These are phyloP conservation scores for Pulveroboletus sp. DNA, from an alignment of 768 basidiomycete genomes.

Conservation along the genomic window DNA sequence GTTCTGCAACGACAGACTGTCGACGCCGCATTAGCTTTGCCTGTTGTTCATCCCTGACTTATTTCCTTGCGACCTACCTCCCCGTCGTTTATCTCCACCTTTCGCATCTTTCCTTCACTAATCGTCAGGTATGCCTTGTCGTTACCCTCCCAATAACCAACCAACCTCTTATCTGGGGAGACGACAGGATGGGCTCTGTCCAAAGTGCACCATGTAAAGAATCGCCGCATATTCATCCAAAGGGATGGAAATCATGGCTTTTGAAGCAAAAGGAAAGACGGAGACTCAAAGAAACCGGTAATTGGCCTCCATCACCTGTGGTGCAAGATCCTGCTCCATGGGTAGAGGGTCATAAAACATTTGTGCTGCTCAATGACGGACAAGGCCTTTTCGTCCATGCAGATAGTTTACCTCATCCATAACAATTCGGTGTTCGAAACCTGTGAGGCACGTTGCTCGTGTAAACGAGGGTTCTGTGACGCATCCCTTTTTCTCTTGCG, in stretches of 20 bases:
- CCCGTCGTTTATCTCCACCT: not conserved
- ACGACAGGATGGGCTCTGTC: constrained; percentile 12
- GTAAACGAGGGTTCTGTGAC: not conserved
- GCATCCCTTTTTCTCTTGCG: not conserved
- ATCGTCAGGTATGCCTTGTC: not conserved
- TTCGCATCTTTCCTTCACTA: not conserved
- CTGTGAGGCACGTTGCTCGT: not conserved
- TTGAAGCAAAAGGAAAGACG: constrained; percentile 1
- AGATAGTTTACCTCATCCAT: not conserved
- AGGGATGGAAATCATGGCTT: not conserved
- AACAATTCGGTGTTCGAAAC: not conserved
- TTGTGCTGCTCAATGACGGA: constrained; percentile 28
- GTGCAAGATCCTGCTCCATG: constrained; percentile 24
- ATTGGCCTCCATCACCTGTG: constrained; percentile 3
- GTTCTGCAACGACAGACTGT: no score
- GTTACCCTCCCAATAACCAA: not conserved
- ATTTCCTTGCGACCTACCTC: no score
- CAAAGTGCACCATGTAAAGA: constrained; percentile 10
- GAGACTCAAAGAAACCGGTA: not conserved
- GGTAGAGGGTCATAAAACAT: constrained; percentile 26
- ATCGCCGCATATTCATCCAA: not conserved
- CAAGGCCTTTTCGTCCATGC: constrained; percentile 10
- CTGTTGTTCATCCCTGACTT: no score
- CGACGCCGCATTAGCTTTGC: no score
- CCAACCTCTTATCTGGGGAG: not conserved